Evolutionary conservation across 2,329 filamentous ascomycete species (phyloP).

Genomic region (Pseudogymnoascus sp.): DNA sequence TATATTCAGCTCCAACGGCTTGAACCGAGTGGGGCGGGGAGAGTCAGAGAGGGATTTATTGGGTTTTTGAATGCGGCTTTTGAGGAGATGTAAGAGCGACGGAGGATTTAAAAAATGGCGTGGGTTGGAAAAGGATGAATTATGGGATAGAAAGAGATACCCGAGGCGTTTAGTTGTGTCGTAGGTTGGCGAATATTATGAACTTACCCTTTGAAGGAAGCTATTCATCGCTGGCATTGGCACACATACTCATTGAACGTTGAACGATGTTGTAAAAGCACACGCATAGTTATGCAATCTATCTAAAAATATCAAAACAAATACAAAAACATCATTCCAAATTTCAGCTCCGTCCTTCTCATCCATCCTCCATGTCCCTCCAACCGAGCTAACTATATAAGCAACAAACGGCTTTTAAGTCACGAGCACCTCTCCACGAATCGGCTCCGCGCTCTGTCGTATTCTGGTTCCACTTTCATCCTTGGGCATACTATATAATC

Average conservation of each 20-base stretch:
- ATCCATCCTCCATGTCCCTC: not conserved
- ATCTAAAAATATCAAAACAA: slow-evolving; percentile 6
- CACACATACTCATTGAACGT: not conserved
- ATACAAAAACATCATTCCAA: not conserved
- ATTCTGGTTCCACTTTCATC: not conserved
- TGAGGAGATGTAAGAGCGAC: slow-evolving; percentile 28
- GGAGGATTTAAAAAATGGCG: not conserved
- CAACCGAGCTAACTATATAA: not conserved
- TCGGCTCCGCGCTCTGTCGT: slow-evolving; percentile 2
- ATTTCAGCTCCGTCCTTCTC: not conserved
- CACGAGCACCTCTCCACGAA: not conserved
- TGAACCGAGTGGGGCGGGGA: slow-evolving; percentile 47
- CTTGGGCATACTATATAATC: slow-evolving; percentile 8
- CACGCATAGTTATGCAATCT: not conserved
- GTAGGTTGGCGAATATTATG: not conserved
- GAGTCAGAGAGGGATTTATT: slow-evolving; percentile 55
- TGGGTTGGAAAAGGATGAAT: not conserved
- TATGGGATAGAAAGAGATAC: slow-evolving; percentile 3
- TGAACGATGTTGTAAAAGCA: not conserved
- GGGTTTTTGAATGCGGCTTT: slow-evolving; percentile 58
- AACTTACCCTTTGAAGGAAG: not conserved
- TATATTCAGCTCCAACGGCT: slow-evolving; percentile 69
- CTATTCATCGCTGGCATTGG: not conserved
- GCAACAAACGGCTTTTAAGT: not conserved
- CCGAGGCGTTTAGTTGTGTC: not conserved